Percentiles rank a stretch among this genome's conserved stretches.
These are phyloP conservation scores for Lodderomyces parapsilosis DNA, from an alignment of 1,139 yeast genomes.

Conservation along the genomic window DNA sequence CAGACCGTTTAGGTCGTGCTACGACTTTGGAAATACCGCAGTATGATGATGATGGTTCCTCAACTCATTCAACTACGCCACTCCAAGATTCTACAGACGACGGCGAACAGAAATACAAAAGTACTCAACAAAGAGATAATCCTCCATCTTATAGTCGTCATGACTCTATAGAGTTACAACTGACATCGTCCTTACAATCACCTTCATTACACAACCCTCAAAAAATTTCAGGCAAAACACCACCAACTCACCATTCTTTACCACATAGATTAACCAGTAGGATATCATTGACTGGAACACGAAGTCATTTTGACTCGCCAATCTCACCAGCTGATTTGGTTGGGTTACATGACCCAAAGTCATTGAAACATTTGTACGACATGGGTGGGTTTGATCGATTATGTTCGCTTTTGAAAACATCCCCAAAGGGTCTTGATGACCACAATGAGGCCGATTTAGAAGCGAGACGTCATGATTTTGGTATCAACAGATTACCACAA, in stretches of 20 bases:
- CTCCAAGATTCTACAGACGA: constrained; percentile 10
- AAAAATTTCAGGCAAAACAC: not conserved
- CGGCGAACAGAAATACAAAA: constrained; percentile 2
- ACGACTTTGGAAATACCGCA: constrained; percentile 10
- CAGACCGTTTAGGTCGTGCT: constrained; percentile 11
- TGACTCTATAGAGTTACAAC: constrained; percentile 1
- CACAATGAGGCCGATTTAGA: constrained; percentile 26
- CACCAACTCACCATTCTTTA: not conserved
- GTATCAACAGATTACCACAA: constrained; percentile 70
- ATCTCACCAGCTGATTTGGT: constrained; percentile 31
- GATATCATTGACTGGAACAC: not conserved
- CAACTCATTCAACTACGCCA: constrained; percentile 16
- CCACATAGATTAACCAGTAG: not conserved
- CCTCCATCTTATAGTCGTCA: constrained; percentile 2
- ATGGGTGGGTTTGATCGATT: constrained; percentile 43
- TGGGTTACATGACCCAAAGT: constrained; percentile 54
- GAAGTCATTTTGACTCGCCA: constrained; percentile 1
- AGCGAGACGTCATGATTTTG: constrained; percentile 51
- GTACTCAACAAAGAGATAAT: constrained; percentile 9
- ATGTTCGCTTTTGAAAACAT: constrained; percentile 34
- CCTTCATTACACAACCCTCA: not conserved
- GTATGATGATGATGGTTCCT: constrained; percentile 14
- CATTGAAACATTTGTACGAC: constrained; percentile 34
- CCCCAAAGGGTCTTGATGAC: constrained; percentile 45
- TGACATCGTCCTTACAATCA: not conserved